Percentiles rank a stretch among this genome's conserved stretches.
phyloP scores from a whole-genome alignment of 805 yeast genomes.

The Zygosaccharomyces bailii region DNA sequence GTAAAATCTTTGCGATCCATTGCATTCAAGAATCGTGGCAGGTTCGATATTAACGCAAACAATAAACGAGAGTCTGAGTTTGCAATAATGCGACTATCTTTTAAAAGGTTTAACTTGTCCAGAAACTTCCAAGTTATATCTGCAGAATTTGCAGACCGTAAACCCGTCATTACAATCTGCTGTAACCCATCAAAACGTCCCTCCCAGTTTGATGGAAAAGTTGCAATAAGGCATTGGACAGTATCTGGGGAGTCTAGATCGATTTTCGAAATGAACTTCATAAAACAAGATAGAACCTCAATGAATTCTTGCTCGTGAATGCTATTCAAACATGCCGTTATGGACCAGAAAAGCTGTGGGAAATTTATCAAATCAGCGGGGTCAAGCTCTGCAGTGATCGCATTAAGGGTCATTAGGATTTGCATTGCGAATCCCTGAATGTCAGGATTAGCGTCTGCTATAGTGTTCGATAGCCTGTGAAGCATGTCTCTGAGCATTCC shows the following conservation, averaged over 20 bases:
- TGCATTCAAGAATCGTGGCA: slow-evolving; percentile 84
- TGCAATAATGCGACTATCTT: slow-evolving; percentile 75
- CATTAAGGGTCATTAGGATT: slow-evolving; percentile 91
- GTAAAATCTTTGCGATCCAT: slow-evolving; percentile 54
- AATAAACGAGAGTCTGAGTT: slow-evolving; percentile 65
- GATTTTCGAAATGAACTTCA: slow-evolving; percentile 80
- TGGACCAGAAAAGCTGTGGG: slow-evolving; percentile 94
- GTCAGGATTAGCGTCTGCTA: slow-evolving; percentile 82
- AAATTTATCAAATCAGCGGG: slow-evolving; percentile 75
- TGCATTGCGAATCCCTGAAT: slow-evolving; percentile 98
- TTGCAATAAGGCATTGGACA: slow-evolving; percentile 73
- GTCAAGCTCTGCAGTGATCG: slow-evolving; percentile 81
- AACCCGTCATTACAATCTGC: slow-evolving; percentile 71
- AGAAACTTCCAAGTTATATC: slow-evolving; percentile 72
- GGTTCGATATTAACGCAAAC: slow-evolving; percentile 67
- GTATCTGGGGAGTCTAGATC: slow-evolving; percentile 84
- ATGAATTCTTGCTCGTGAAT: slow-evolving; percentile 90
- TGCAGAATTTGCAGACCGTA: slow-evolving; percentile 76
- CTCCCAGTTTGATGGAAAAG: slow-evolving; percentile 95
- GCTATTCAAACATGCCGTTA: slow-evolving; percentile 86
- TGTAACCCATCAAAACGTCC: slow-evolving; percentile 90
- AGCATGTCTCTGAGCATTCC: slow-evolving; percentile 90
- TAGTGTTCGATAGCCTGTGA: slow-evolving; percentile 86
- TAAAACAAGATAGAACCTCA: slow-evolving; percentile 77
- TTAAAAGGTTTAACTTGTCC: slow-evolving; percentile 63